Conservation (phyloP, 2,329 filamentous ascomycete species). For the Cladosporium cucumerinum region DNA sequence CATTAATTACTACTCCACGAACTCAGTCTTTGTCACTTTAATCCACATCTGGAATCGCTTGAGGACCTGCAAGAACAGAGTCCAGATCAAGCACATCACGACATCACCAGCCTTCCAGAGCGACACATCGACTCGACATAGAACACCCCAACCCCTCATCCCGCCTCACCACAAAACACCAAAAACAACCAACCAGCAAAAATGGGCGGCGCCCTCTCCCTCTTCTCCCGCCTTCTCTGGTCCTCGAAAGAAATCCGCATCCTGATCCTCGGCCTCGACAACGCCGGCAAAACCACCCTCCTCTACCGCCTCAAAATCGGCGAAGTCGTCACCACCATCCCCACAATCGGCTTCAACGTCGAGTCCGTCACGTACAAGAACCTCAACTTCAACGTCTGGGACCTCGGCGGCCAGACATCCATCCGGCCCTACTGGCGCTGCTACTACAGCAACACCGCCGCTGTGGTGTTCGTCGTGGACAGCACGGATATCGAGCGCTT, state of each 20-base stretch:
- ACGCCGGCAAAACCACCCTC: conserved; percentile 95
- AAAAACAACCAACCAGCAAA: conserved; percentile 1
- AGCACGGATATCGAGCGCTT: conserved; percentile 95
- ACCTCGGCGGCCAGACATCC: conserved; percentile 95
- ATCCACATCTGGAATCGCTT: neutral
- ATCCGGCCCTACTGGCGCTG: conserved; percentile 99
- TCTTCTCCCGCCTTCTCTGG: conserved; percentile 71
- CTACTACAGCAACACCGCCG: conserved; percentile 98
- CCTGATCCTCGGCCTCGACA: conserved; percentile 70
- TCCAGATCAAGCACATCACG: no score
- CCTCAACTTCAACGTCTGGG: conserved; percentile 98
- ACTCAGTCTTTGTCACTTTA: neutral
- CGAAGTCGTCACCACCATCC: conserved; percentile 98
- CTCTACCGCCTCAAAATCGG: conserved; percentile 95
- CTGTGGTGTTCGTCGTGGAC: conserved; percentile 98
- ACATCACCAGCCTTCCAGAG: no score
- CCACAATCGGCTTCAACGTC: conserved; percentile 98
- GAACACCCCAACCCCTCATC: neutral
- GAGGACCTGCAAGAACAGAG: neutral
- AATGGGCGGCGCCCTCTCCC: conserved; percentile 58
- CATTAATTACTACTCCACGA: neutral
- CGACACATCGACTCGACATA: no score
- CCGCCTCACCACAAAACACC: neutral
- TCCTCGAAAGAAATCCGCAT: conserved; percentile 98
- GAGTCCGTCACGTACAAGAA: conserved; percentile 98